phyloP scores from a whole-genome alignment of 2,329 filamentous ascomycete species.

The Neoarthrinium moseri region DNA sequence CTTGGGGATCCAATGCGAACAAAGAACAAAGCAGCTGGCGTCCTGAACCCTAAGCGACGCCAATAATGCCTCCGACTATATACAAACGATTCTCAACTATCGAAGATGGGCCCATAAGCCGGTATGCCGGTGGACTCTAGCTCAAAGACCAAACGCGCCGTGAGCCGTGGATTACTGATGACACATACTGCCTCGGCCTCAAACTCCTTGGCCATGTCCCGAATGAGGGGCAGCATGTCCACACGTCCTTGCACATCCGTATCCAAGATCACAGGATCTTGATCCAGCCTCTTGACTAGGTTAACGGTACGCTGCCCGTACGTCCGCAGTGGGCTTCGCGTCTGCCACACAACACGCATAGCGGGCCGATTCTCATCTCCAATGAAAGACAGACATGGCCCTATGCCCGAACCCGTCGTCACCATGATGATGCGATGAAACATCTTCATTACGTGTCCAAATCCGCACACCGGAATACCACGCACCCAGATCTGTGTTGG shows the following conservation, averaged over 20 bases:
- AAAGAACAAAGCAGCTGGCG: too few relatives aligned
- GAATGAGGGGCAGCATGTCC: conserved; percentile 48
- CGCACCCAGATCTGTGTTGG: conserved; percentile 65
- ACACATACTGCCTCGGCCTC: conserved; percentile 70
- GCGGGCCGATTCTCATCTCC: conserved; percentile 43
- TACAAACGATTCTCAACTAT: too few relatives aligned
- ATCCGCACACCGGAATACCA: conserved; percentile 65
- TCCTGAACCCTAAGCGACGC: too few relatives aligned
- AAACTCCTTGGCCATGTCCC: conserved; percentile 55
- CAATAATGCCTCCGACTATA: too few relatives aligned
- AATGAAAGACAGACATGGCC: conserved; percentile 65
- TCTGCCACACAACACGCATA: conserved; percentile 69
- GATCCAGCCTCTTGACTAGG: conserved; percentile 42
- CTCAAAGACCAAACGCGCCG: conserved; percentile 68
- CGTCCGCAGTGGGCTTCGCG: conserved; percentile 58
- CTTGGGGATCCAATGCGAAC: too few relatives aligned
- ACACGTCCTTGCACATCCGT: conserved; percentile 51
- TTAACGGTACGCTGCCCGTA: conserved; percentile 45
- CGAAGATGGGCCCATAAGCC: conserved; percentile 75
- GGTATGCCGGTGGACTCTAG: conserved; percentile 65
- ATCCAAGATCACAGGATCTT: conserved; percentile 66
- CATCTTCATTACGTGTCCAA: conserved; percentile 65
- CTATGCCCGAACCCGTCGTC: conserved; percentile 73
- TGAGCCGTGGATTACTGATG: conserved; percentile 69
- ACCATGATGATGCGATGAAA: conserved; percentile 67